phyloP scores from a whole-genome alignment of 768 basidiomycete genomes.

The Ramaria sp. region DNA sequence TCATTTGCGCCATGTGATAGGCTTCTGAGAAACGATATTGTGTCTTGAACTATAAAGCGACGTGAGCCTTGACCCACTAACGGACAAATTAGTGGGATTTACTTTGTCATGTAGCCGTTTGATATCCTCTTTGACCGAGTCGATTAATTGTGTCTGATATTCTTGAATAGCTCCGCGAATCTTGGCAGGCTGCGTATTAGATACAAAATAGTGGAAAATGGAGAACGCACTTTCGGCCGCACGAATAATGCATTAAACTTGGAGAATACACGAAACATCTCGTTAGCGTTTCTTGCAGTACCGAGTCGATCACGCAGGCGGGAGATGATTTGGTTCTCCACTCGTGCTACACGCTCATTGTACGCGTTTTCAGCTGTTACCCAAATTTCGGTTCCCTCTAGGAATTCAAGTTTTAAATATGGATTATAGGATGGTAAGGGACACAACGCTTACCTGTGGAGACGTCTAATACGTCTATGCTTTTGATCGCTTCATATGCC shows the following conservation, averaged over 20 bases:
- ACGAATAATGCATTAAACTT: slow-evolving; percentile 98
- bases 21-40: slow-evolving; percentile 94
- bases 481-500: slow-evolving; percentile 95
- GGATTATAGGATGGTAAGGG: neutral
- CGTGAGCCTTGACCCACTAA: neutral
- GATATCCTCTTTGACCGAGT: slow-evolving; percentile 98
- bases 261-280: slow-evolving; percentile 99
- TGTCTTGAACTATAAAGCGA: slow-evolving; percentile 65
- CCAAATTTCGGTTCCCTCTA: slow-evolving; percentile 97
- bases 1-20: slow-evolving; percentile 97
- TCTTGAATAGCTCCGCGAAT: slow-evolving; percentile 98
- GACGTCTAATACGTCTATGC: slow-evolving; percentile 92
- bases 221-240: slow-evolving; percentile 66
- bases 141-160: slow-evolving; percentile 97
- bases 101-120: slow-evolving; percentile 90
- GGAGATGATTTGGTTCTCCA: slow-evolving; percentile 98
- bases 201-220: neutral
- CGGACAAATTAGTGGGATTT: slow-evolving; percentile 1
- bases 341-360: slow-evolving; percentile 92
- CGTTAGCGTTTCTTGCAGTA: slow-evolving; percentile 93
- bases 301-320: slow-evolving; percentile 84
- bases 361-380: slow-evolving; percentile 95
- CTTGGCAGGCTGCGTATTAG: slow-evolving; percentile 25
- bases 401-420: slow-evolving; percentile 7
- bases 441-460: slow-evolving; percentile 56